Evolutionary conservation across 228 moss, liverwort and hornwort genomes (phyloP).

Genomic region (Sphagnum magellanicum): DNA sequence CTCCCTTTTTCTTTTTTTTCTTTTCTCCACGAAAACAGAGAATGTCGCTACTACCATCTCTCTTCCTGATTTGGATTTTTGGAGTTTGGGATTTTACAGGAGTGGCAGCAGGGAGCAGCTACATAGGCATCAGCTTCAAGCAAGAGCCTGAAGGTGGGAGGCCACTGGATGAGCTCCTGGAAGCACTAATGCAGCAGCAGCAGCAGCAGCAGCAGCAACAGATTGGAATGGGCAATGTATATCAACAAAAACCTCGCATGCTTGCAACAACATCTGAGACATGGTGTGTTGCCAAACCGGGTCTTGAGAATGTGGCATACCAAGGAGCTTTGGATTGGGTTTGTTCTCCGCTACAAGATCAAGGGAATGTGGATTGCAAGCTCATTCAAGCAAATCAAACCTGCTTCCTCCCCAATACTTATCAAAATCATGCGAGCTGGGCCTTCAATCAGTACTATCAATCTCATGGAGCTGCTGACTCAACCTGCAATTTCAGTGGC

Average conservation of each 20-base stretch:
- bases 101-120: no score
- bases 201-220: no score
- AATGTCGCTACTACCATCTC: no score
- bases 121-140: no score
- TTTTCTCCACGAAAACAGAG: no score
- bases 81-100: no score
- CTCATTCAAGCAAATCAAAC: slow-evolving; percentile 23
- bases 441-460: slow-evolving; percentile 66
- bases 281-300: slow-evolving; percentile 57
- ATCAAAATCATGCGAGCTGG: slow-evolving; percentile 45
- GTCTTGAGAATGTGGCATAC: slow-evolving; percentile 17
- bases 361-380: slow-evolving; percentile 57
- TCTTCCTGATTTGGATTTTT: no score
- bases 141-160: no score
- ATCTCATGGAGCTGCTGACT: slow-evolving; percentile 26
- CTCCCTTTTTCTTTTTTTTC: no score
- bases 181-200: background rate
- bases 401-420: slow-evolving; percentile 54
- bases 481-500: slow-evolving; percentile 59
- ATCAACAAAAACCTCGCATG: slow-evolving; percentile 2
- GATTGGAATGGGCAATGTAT: background rate
- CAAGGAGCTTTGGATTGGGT: slow-evolving; percentile 62
- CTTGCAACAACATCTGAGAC: background rate
- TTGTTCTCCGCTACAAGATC: slow-evolving; percentile 28
- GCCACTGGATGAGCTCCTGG: background rate